Conservation (phyloP, 2,329 filamentous ascomycete genomes). For the Lasiodiplodia hormozganensis region DNA sequence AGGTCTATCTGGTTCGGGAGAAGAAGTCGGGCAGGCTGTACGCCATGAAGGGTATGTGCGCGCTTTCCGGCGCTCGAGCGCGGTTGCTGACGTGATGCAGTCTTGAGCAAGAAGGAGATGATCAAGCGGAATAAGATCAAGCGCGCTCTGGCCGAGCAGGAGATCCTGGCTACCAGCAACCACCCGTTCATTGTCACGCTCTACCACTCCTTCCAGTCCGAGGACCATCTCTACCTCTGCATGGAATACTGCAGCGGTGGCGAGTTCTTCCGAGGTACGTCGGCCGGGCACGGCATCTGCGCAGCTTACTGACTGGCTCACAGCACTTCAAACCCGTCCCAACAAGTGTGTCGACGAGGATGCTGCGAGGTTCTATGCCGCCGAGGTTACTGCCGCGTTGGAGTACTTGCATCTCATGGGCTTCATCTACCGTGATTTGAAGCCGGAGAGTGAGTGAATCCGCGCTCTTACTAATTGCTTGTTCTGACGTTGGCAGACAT, state of each 20-base stretch:
- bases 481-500: conserved; percentile 72
- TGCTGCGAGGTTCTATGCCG: conserved; percentile 95
- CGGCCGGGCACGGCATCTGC: conserved; percentile 45
- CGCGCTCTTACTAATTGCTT: background rate
- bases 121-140: conserved; percentile 99
- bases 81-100: conserved; percentile 58
- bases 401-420: conserved; percentile 99
- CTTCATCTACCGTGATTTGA: conserved; percentile 97
- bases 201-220: conserved; percentile 98
- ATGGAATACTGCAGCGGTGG: conserved; percentile 99
- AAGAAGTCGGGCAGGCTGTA: conserved; percentile 97
- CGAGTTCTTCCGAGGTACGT: conserved; percentile 82
- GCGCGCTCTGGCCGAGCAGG: conserved; percentile 93
- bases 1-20: conserved; percentile 95
- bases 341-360: conserved; percentile 98
- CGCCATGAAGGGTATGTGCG: conserved; percentile 89
- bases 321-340: conserved; percentile 88
- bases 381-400: conserved; percentile 93
- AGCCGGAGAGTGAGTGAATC: conserved; percentile 84
- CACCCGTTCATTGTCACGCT: conserved; percentile 98
- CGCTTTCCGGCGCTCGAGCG: background rate
- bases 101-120: conserved; percentile 99
- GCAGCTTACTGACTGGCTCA: conserved; percentile 26
- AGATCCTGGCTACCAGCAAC: conserved; percentile 97
- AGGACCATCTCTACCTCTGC: conserved; percentile 98